Evolutionary conservation across 2,329 filamentous ascomycete genomes (phyloP).

Genomic region (Curvularia verruculosa): DNA sequence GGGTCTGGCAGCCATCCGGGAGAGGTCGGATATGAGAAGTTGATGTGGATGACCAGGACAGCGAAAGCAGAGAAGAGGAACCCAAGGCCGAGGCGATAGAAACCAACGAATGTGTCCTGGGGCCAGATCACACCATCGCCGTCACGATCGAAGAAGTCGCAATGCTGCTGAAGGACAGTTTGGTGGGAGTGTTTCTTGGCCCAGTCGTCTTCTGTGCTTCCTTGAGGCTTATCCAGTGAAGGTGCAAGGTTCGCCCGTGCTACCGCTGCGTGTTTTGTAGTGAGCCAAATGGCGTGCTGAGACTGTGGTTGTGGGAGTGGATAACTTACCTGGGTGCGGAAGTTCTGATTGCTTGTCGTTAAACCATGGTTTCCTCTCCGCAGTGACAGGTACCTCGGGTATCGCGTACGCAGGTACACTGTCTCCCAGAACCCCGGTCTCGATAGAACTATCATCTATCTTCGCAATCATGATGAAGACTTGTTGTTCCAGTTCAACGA

Average conservation of each 20-base stretch:
- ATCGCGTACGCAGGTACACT: slow-evolving; percentile 14
- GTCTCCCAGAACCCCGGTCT: slow-evolving; percentile 1
- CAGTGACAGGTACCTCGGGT: slow-evolving; percentile 17
- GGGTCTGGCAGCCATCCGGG: slow-evolving; percentile 54
- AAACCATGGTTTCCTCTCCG: slow-evolving; percentile 19
- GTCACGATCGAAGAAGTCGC: slow-evolving; percentile 60
- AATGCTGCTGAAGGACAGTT: slow-evolving; percentile 60
- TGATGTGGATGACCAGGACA: slow-evolving; percentile 56
- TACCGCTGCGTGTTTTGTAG: slow-evolving; percentile 37
- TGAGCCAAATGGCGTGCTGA: neutral
- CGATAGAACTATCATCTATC: slow-evolving; percentile 2
- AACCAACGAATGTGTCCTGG: slow-evolving; percentile 57
- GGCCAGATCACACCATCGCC: slow-evolving; percentile 62
- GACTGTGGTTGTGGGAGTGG: neutral
- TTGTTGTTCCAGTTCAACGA: neutral
- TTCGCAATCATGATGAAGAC: slow-evolving; percentile 5
- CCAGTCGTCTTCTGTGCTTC: slow-evolving; percentile 51
- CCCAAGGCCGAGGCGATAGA: slow-evolving; percentile 55
- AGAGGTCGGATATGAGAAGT: slow-evolving; percentile 58
- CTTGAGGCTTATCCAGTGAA: slow-evolving; percentile 49
- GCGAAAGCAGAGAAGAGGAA: slow-evolving; percentile 53
- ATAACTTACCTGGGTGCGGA: slow-evolving; percentile 19
- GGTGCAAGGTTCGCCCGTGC: slow-evolving; percentile 53
- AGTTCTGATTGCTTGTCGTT: slow-evolving; percentile 14
- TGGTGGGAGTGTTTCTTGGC: slow-evolving; percentile 49